These are phyloP conservation scores for Trebouxia gelatinosa DNA, from an alignment of 163 green algal genomes.

Conservation along the genomic window DNA sequence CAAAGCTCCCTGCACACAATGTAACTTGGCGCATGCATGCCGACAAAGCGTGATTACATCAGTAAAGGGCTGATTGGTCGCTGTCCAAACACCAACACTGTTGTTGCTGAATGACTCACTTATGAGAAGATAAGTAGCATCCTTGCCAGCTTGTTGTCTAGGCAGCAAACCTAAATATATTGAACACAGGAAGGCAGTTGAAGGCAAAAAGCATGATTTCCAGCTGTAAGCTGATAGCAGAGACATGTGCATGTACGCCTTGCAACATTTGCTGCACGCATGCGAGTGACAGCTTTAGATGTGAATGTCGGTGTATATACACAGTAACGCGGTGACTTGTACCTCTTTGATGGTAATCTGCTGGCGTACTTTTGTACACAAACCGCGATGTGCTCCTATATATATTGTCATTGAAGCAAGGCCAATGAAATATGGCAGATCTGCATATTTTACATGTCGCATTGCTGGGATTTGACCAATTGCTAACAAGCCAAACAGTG, in stretches of 20 bases:
- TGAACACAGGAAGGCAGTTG: no score
- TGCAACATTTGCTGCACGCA: no score
- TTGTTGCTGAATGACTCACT: neutral
- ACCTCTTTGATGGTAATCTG: conserved; percentile 68
- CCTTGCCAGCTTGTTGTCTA: neutral
- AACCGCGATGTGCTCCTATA: conserved; percentile 71
- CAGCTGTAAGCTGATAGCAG: no score
- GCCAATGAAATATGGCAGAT: conserved; percentile 61
- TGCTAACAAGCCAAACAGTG: conserved; percentile 55
- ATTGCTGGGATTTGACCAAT: conserved; percentile 52
- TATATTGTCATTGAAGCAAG: conserved; percentile 74
- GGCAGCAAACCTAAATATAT: no score
- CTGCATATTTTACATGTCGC: conserved; percentile 48
- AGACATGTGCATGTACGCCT: no score
- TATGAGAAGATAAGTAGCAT: neutral
- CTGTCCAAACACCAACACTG: neutral
- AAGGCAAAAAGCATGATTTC: no score
- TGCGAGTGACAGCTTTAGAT: no score
- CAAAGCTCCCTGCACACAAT: conserved; percentile 36
- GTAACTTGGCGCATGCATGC: neutral
- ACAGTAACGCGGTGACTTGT: neutral
- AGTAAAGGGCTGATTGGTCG: neutral
- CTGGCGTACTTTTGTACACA: conserved; percentile 66
- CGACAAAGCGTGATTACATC: neutral
- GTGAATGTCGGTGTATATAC: neutral